Evolutionary conservation across 345 rosid genomes (phyloP).

Genomic region (Syzygium aromaticum): DNA sequence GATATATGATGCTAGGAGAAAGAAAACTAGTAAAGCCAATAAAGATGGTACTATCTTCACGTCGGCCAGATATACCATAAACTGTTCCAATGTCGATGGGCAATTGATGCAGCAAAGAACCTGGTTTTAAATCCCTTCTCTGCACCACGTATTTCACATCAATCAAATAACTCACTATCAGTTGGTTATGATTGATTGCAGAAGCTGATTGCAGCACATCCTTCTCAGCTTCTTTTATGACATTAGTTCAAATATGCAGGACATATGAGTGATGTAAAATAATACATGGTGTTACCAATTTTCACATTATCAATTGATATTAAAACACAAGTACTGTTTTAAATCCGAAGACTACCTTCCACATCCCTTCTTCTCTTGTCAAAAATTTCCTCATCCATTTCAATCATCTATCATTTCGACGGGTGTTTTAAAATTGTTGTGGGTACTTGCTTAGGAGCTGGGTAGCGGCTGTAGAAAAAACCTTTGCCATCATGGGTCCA

Average conservation of each 20-base stretch:
- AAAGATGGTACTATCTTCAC: conserved; percentile 49
- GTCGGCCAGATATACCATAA: conserved; percentile 48
- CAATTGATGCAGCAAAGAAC: conserved; percentile 59
- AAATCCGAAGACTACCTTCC: too few species aligned
- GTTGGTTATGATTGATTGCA: conserved; percentile 55
- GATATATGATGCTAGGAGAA: conserved; percentile 79
- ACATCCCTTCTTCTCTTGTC: too few species aligned
- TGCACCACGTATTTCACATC: conserved; percentile 77
- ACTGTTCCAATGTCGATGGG: conserved; percentile 83
- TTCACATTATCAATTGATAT: too few species aligned
- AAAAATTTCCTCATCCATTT: too few species aligned
- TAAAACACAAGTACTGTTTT: too few species aligned
- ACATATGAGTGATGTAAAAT: too few species aligned
- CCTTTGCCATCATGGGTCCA: too few species aligned
- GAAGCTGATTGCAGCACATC: conserved; percentile 72
- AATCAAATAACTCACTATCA: conserved; percentile 77
- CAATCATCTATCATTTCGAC: too few species aligned
- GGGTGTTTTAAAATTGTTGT: too few species aligned
- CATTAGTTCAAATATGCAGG: conserved; percentile 62
- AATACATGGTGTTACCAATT: too few species aligned
- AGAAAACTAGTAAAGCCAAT: conserved; percentile 78
- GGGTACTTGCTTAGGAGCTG: too few species aligned
- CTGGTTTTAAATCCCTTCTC: conserved; percentile 70
- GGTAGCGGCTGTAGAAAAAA: too few species aligned
- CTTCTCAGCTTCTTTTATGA: conserved; percentile 61